A percentile compares a stretch with the other conserved stretches of the same genome.
phyloP scores from a whole-genome alignment of 1,284 basidiomycete genomes.

The Heterobasidion parviporum region DNA sequence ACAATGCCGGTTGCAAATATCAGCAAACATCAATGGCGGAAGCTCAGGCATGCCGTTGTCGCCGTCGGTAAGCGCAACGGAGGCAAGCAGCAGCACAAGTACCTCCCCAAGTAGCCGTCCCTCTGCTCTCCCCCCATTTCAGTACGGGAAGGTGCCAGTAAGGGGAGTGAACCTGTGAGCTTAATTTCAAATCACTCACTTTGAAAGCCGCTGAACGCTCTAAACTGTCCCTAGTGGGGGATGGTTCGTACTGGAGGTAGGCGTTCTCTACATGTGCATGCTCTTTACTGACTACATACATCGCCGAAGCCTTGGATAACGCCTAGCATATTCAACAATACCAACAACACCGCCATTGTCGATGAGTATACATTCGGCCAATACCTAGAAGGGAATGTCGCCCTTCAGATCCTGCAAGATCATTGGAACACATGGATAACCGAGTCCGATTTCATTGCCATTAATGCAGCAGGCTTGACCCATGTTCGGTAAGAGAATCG shows the following conservation, averaged over 20 bases:
- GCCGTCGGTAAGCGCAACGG: background rate
- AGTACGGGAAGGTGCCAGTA: slow-evolving; percentile 41
- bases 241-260: slow-evolving; percentile 58
- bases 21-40: background rate
- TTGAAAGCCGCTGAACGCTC: background rate
- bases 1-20: slow-evolving; percentile 8
- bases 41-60: background rate
- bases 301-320: slow-evolving; percentile 61
- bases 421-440: slow-evolving; percentile 75
- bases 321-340: slow-evolving; percentile 59
- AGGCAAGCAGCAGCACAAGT: background rate
- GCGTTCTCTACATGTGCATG: slow-evolving; percentile 2
- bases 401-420: slow-evolving; percentile 37
- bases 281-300: background rate
- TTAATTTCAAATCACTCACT: slow-evolving; percentile 1
- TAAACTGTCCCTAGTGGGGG: slow-evolving; percentile 37
- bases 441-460: slow-evolving; percentile 59
- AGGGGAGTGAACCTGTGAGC: slow-evolving; percentile 62
- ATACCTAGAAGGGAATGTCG: slow-evolving; percentile 37
- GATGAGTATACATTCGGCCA: slow-evolving; percentile 68
- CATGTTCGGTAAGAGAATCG: slow-evolving; percentile 52
- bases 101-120: background rate
- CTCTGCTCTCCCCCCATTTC: slow-evolving; percentile 29
- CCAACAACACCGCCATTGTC: slow-evolving; percentile 50
- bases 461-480: slow-evolving; percentile 65